phyloP scores from a whole-genome alignment of 2,329 filamentous ascomycete species.

The Colletotrichum sp. region DNA sequence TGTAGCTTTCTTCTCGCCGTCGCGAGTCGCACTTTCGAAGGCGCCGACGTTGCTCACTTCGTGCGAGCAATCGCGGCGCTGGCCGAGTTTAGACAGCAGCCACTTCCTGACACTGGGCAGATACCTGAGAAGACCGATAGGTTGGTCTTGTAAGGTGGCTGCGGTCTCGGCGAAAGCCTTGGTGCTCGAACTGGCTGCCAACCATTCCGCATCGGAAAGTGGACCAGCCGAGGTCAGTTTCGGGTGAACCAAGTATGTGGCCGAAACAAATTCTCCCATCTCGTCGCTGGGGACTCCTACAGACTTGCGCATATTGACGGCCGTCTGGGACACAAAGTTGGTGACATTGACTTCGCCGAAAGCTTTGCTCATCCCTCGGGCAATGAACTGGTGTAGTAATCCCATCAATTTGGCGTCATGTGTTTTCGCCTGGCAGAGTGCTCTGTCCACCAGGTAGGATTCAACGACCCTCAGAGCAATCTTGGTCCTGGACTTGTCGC shows the following conservation, averaged over 20 bases:
- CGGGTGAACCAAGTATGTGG: conserved; percentile 29
- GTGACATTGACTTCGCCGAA: conserved; percentile 26
- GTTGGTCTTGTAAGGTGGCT: conserved; percentile 25
- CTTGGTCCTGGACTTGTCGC: conserved; percentile 29
- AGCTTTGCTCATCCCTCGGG: conserved; percentile 37
- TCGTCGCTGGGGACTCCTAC: conserved; percentile 31
- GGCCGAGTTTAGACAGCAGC: conserved; percentile 40
- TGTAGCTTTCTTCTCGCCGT: background rate
- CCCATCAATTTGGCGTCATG: conserved; percentile 45
- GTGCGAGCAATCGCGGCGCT: conserved; percentile 42
- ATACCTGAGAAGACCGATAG: conserved; percentile 48
- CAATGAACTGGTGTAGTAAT: conserved; percentile 41
- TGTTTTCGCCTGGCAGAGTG: conserved; percentile 32
- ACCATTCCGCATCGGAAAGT: conserved; percentile 35
- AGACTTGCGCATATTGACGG: conserved; percentile 45
- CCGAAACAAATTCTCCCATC: conserved; percentile 41
- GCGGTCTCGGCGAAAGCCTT: conserved; percentile 34
- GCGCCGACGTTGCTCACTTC: conserved; percentile 50
- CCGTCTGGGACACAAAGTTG: conserved; percentile 40
- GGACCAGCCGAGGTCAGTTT: background rate
- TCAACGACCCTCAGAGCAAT: conserved; percentile 36
- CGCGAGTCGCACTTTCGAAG: conserved; percentile 30
- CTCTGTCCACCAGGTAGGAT: conserved; percentile 26
- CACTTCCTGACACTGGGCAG: conserved; percentile 42
- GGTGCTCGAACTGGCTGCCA: conserved; percentile 32